Base-by-base conservation (phyloP, 805 yeast genomes). In the Kuraishia hungarica region DNA sequence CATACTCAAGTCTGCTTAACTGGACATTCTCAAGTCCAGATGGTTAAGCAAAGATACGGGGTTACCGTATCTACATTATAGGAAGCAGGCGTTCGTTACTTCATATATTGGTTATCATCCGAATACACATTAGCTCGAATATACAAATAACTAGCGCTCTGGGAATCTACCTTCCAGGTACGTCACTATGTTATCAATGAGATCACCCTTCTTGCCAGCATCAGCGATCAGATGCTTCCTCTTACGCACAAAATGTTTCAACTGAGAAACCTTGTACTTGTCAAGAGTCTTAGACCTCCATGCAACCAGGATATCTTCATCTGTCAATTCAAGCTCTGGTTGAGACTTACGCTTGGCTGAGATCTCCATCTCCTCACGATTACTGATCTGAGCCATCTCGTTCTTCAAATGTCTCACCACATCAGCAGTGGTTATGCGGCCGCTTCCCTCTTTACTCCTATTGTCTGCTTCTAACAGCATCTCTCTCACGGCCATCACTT, bases 131-230 rank as follows among this genome's bases (percentile, higher is more conserved):
- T 13, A 35, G 43, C 11, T 35, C 43, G n/a, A 35, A 13, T 17
- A 35, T 35, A 17, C 17, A 13, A 28, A 10, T 13, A 15, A 7
- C 11, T 17, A 35, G 43, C 17, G 15, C 21, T 47, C 24, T 11
- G 21, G 22, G 21, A 47, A 47, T 10, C 49, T 11, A 8, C 24
- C 21, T 11, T 20, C 49, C 24, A 47, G 21, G 22, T 65, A 73
- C 2, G 64, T 68, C 1, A 46, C 54, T 22, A 80, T 77, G 56
- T 73, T 76, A 8, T 68, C 72, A 19, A 80, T 67, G 64, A 78
- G 63, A 35, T 72, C 82, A 17, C 60, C 69, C 60, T 79, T 80
- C 51, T 67, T 73, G 1, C 68, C 60, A 0, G 74, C 82, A 26
- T 59, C 56, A 28, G 65, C 68, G 20, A 76, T 75, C 50, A 59